A percentile compares a stretch with the other conserved stretches of the same genome.
These are phyloP conservation scores for Yarrowia sp. DNA, from an alignment of 805 yeast species.

Conservation along the genomic window DNA sequence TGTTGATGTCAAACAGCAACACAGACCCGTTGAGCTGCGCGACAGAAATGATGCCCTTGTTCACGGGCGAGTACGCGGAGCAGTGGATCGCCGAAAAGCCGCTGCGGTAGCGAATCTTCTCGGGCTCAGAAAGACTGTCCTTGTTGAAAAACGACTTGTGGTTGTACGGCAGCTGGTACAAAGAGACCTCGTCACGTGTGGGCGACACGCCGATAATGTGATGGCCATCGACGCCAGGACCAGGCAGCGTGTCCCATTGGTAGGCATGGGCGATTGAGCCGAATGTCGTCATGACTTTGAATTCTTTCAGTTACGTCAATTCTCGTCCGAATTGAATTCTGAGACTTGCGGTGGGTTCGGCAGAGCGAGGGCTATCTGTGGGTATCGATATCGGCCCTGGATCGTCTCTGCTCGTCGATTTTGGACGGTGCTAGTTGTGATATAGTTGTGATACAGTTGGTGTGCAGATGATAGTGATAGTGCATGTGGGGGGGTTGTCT, in stretches of 20 bases:
- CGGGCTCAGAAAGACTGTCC: constrained; percentile 7
- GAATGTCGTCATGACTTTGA: constrained; percentile 56
- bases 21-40: constrained; percentile 78
- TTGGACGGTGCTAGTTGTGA: not conserved
- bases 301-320: not conserved
- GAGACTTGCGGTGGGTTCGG: not conserved
- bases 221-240: constrained; percentile 56
- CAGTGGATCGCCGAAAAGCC: constrained; percentile 77
- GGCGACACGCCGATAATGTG: constrained; percentile 74
- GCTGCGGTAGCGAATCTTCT: constrained; percentile 44
- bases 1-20: constrained; percentile 64
- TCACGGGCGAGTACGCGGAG: constrained; percentile 63
- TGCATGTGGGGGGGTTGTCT: not conserved
- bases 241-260: constrained; percentile 58
- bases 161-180: constrained; percentile 51
- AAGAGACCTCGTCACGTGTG: constrained; percentile 76
- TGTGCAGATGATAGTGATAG: not conserved
- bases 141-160: constrained; percentile 28
- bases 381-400: not conserved
- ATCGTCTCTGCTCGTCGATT: not conserved
- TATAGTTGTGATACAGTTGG: not conserved
- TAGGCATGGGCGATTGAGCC: constrained; percentile 66
- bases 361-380: not conserved
- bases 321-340: not conserved
- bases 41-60: constrained; percentile 60